These are phyloP conservation scores for Malus fusca DNA, from an alignment of 306 rosid genomes.

Conservation along the genomic window DNA sequence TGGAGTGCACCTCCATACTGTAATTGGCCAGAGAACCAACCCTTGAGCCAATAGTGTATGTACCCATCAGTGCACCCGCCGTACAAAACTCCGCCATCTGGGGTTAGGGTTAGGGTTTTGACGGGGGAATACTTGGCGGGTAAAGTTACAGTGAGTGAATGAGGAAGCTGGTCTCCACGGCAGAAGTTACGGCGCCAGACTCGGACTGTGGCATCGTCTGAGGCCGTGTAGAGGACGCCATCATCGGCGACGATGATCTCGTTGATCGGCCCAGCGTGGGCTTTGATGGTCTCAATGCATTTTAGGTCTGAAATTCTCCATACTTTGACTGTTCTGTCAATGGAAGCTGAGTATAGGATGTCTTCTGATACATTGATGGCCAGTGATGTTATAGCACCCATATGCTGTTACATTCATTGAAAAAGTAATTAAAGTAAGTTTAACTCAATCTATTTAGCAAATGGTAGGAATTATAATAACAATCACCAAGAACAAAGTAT, in stretches of 20 bases:
- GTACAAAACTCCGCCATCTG: constrained; percentile 48
- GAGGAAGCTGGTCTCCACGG: constrained; percentile 48
- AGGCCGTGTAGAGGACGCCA: constrained; percentile 77
- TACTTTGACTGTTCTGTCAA: constrained; percentile 74
- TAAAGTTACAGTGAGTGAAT: constrained; percentile 66
- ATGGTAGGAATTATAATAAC: not conserved
- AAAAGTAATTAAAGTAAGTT: not conserved
- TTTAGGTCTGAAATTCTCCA: constrained; percentile 83
- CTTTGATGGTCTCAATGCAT: constrained; percentile 83
- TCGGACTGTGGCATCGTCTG: constrained; percentile 70
- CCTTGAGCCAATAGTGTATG: constrained; percentile 79
- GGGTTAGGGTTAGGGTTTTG: constrained; percentile 45
- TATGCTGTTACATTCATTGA: constrained; percentile 35
- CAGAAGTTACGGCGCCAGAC: constrained; percentile 82
- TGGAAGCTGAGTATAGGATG: constrained; percentile 73
- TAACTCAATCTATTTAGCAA: not conserved
- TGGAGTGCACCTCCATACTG: constrained; percentile 87
- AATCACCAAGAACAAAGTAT: not conserved
- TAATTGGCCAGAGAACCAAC: constrained; percentile 73
- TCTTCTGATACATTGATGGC: constrained; percentile 65
- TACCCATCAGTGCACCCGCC: constrained; percentile 92
- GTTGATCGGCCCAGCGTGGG: constrained; percentile 62
- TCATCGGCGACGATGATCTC: constrained; percentile 52
- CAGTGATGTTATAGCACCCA: constrained; percentile 71
- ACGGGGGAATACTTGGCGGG: constrained; percentile 77